Percentiles rank a stretch among this genome's conserved stretches.
Conservation (phyloP, 257 asterid species). For the Solanum sejunctum region DNA sequence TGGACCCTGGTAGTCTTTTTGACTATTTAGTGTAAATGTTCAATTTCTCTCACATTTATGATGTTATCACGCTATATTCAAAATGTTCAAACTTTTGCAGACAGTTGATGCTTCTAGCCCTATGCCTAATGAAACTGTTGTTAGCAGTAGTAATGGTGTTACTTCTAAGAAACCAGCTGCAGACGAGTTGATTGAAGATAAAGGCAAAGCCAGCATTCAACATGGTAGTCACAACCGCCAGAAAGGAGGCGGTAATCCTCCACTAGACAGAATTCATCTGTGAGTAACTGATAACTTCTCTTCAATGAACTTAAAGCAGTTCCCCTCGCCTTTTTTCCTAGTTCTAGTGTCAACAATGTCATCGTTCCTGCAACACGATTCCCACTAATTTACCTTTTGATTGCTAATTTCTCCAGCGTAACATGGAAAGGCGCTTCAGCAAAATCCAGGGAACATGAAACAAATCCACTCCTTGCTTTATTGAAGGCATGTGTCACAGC, state of each 20-base stretch:
- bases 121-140: background rate
- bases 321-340: background rate
- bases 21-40: background rate
- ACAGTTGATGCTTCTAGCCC: background rate
- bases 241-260: slow-evolving; percentile 19
- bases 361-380: background rate
- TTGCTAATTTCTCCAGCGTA: slow-evolving; percentile 28
- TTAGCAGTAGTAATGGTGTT: background rate
- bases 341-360: background rate
- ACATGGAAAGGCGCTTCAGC: slow-evolving; percentile 38
- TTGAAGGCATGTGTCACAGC: slow-evolving; percentile 43
- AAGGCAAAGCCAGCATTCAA: slow-evolving; percentile 9
- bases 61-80: background rate
- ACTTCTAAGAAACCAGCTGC: slow-evolving; percentile 10
- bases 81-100: background rate
- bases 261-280: slow-evolving; percentile 54
- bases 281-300: slow-evolving; percentile 15
- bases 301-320: background rate
- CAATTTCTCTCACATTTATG: background rate
- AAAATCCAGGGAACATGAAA: slow-evolving; percentile 23
- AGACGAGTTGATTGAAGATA: slow-evolving; percentile 11
- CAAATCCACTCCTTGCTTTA: slow-evolving; percentile 36
- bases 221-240: slow-evolving; percentile 14
- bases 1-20: background rate
- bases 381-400: background rate